Conservation (phyloP, 169 alveolate genomes). For the Cryptosporidium baileyi region DNA sequence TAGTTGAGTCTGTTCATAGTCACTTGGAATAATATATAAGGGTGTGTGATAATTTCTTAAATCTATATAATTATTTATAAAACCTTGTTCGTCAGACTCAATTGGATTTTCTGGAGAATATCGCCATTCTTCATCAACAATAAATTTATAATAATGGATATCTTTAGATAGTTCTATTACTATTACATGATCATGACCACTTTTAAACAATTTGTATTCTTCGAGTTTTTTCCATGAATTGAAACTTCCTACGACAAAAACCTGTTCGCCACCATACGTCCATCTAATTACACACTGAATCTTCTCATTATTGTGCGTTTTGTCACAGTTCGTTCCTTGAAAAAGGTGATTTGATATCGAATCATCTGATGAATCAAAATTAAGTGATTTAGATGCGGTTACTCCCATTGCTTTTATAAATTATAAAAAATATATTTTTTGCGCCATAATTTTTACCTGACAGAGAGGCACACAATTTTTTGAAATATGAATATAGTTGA, state of each 20-base stretch:
- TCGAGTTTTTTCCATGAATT: conserved; percentile 39
- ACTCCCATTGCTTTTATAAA: background rate
- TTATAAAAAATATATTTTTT: background rate
- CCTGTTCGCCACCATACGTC: conserved; percentile 45
- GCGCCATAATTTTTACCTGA: conserved; percentile 61
- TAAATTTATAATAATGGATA: conserved; percentile 47
- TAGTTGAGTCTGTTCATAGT: background rate
- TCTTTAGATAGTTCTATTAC: conserved; percentile 26
- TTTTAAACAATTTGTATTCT: conserved; percentile 15
- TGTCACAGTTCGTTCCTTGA: background rate
- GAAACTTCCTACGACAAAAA: conserved; percentile 46
- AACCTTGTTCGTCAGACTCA: conserved; percentile 17
- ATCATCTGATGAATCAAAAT: background rate
- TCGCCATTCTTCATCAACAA: conserved; percentile 69
- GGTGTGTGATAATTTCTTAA: conserved; percentile 27
- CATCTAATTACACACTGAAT: conserved; percentile 48
- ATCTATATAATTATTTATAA: conserved; percentile 14
- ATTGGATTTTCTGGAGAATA: conserved; percentile 16
- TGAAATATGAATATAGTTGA: background rate
- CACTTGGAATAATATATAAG: background rate
- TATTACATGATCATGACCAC: conserved; percentile 56
- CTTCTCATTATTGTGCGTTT: background rate
- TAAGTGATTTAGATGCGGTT: background rate
- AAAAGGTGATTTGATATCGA: background rate
- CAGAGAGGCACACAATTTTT: conserved; percentile 38